phyloP scores from a whole-genome alignment of 345 rosid genomes.

The Salix koriyanagi region DNA sequence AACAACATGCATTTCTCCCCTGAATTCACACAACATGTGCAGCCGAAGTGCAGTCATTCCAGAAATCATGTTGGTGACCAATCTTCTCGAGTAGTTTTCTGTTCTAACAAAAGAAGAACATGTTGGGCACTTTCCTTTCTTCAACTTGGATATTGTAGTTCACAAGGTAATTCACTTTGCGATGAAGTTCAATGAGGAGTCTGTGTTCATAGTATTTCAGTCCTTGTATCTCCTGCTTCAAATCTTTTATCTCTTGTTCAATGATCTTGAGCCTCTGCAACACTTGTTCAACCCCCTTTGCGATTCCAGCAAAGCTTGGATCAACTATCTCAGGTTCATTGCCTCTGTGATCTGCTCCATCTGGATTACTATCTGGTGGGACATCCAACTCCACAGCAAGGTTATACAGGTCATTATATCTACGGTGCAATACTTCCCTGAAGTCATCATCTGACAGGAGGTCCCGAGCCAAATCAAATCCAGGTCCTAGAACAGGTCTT shows the following conservation, averaged over 20 bases:
- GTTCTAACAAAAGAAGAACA: conserved; percentile 79
- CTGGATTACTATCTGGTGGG: conserved; percentile 46
- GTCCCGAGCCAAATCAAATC: conserved; percentile 87
- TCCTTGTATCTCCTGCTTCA: conserved; percentile 97
- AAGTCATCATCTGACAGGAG: conserved; percentile 93
- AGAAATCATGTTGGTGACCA: conserved; percentile 64
- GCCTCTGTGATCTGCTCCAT: conserved; percentile 33
- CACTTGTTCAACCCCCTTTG: conserved; percentile 82
- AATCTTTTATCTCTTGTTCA: conserved; percentile 88
- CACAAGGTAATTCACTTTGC: conserved; percentile 81
- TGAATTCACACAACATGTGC: conserved; percentile 86
- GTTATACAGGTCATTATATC: conserved; percentile 77
- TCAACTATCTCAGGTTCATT: conserved; percentile 58
- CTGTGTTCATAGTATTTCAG: conserved; percentile 83
- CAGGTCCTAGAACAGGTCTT: conserved; percentile 47
- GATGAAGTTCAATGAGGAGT: conserved; percentile 81
- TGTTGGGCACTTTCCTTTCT: conserved; percentile 85
- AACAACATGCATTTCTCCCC: conserved; percentile 87
- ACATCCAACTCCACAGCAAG: conserved; percentile 83
- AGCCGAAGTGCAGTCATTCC: conserved; percentile 82
- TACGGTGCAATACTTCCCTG: conserved; percentile 76
- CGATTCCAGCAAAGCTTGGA: conserved; percentile 82
- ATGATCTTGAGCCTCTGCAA: conserved; percentile 83
- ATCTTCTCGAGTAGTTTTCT: conserved; percentile 79
- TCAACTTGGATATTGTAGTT: conserved; percentile 80